phyloP scores from a whole-genome alignment of 2,329 filamentous ascomycete genomes.

The Aotearoamyces nothofagi region DNA sequence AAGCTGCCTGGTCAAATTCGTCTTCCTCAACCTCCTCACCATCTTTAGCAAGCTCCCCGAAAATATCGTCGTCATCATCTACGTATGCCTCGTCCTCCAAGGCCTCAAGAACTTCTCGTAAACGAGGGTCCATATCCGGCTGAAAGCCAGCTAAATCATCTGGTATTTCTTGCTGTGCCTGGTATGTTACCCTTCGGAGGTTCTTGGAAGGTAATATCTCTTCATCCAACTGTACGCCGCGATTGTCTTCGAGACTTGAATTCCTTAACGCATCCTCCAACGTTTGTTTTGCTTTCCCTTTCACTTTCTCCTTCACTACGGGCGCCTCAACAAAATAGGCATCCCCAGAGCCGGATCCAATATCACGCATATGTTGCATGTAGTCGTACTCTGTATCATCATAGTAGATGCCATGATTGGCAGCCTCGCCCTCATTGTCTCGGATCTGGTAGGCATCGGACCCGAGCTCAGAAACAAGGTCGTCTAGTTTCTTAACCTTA shows the following conservation, averaged over 20 bases:
- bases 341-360: constrained; percentile 55
- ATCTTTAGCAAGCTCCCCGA: constrained; percentile 55
- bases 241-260: constrained; percentile 36
- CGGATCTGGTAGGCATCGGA: constrained; percentile 50
- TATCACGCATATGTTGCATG: constrained; percentile 94
- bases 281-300: constrained; percentile 60
- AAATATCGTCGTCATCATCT: constrained; percentile 69
- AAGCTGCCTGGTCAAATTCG: constrained; percentile 59
- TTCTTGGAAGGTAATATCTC: constrained; percentile 70
- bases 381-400: constrained; percentile 97
- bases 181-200: constrained; percentile 63
- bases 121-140: constrained; percentile 89
- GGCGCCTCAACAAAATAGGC: constrained; percentile 73
- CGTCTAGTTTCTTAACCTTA: constrained; percentile 52
- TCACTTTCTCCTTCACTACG: constrained; percentile 42
- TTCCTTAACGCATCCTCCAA: constrained; percentile 71
- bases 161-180: constrained; percentile 84
- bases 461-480: constrained; percentile 65
- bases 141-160: constrained; percentile 89
- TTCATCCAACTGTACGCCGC: constrained; percentile 49
- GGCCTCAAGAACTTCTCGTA: constrained; percentile 84
- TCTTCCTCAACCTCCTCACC: constrained; percentile 60
- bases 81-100: constrained; percentile 93
- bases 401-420: constrained; percentile 83
- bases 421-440: constrained; percentile 89